Conservation (phyloP, 2,329 filamentous ascomycete genomes). For the Bipolaris zeicola region DNA sequence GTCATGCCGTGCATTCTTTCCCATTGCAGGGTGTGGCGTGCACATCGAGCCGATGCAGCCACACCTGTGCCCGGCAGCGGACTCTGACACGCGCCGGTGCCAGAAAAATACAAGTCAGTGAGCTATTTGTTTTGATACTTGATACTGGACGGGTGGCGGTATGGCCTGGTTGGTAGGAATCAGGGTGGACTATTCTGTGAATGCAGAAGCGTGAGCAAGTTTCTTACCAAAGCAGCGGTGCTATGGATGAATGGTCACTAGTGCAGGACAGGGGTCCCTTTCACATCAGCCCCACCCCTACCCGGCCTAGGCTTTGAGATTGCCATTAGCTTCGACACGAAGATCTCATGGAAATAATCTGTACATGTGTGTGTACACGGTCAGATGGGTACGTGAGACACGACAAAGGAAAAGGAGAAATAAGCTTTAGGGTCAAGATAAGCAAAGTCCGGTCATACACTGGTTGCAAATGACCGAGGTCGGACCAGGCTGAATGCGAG, state of each 20-base stretch:
- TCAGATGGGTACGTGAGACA: not conserved
- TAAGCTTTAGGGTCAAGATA: not conserved
- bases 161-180: conserved; percentile 19
- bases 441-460: not conserved
- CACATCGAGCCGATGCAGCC: conserved; percentile 25
- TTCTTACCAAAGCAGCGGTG: conserved; percentile 33
- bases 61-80: conserved; percentile 19
- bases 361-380: too few relatives aligned
- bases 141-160: conserved; percentile 23
- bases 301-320: not conserved
- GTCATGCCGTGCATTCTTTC: conserved; percentile 36
- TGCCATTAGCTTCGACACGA: not conserved
- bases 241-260: conserved; percentile 19
- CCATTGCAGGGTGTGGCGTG: conserved; percentile 26
- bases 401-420: not conserved
- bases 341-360: conserved; percentile 3
- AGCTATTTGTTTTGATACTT: conserved; percentile 18
- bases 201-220: conserved; percentile 40
- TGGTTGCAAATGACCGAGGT: not conserved
- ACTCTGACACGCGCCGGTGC: conserved; percentile 16
- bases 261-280: conserved; percentile 23
- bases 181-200: conserved; percentile 11
- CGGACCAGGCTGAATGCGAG: not conserved
- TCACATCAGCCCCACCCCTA: conserved; percentile 15
- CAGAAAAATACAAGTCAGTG: conserved; percentile 26